These are phyloP conservation scores for Chalara sp. DNA, from an alignment of 2,329 filamentous ascomycete species.

Conservation along the genomic window DNA sequence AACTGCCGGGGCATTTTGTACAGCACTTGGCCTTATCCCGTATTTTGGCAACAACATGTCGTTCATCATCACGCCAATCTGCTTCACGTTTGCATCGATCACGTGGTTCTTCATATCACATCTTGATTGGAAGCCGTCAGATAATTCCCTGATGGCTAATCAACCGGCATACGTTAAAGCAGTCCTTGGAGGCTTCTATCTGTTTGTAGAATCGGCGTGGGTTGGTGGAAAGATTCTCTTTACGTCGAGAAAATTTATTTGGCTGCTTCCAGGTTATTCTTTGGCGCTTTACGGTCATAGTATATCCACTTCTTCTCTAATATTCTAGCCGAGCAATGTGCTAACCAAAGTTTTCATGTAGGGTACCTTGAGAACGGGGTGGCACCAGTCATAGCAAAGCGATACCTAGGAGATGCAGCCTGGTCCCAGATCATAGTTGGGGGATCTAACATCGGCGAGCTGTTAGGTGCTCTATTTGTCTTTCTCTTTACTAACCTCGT, in stretches of 20 bases:
- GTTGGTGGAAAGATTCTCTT: no score
- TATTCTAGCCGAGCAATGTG: no score
- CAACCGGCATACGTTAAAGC: no score
- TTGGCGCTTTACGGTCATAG: constrained; percentile 42
- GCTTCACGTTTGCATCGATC: constrained; percentile 34
- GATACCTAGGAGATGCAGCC: constrained; percentile 40
- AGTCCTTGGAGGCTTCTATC: no score
- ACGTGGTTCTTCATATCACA: constrained; percentile 41
- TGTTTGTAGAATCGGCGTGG: no score
- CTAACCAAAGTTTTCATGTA: no score
- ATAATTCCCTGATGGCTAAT: constrained; percentile 33
- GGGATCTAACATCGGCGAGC: constrained; percentile 43
- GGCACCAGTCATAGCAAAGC: constrained; percentile 37
- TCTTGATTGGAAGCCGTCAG: constrained; percentile 34
- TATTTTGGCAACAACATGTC: constrained; percentile 43
- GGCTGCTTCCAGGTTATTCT: no score
- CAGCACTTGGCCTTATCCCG: constrained; percentile 42
- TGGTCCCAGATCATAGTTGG: constrained; percentile 45
- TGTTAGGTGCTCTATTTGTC: constrained; percentile 40
- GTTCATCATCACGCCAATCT: constrained; percentile 43
- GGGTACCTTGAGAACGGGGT: constrained; percentile 40
- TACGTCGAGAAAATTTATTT: no score
- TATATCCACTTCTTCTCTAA: no score
- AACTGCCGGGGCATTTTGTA: constrained; percentile 40
- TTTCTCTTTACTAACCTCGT: constrained; percentile 42